Evolutionary conservation across 2,329 filamentous ascomycete species (phyloP), one percentile per base, ranked within the genome.

Genomic region (Penicillium verrucosum): DNA sequence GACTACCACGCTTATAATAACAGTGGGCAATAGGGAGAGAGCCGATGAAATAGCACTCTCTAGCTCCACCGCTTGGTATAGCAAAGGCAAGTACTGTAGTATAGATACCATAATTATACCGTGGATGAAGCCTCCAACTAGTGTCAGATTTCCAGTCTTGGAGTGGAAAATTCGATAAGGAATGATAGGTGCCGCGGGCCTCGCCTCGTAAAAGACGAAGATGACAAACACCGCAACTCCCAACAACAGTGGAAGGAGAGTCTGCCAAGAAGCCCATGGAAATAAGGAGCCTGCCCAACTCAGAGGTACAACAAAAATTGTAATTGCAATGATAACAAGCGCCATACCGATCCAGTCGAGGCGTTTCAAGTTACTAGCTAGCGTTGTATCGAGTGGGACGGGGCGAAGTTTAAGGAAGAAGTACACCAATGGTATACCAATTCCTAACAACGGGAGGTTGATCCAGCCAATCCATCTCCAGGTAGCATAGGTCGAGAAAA

Each of bases 11-110:
- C 54, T 57, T 6, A n/a, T 42, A 14, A 47, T 52, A 6, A 32
- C 10, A 5, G 40, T 52, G 0, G 84, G 84, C 34, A 87, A 80
- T 42, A 81, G 68, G 27, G 80, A 81, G 1, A 86, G 76, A 18
- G 82, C 82, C 5, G 42, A 44, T 18, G 7, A 18, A 7, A 44
- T 44, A 12, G 42, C 23, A 8, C 5, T 44, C n/a, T 44, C 9
- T 16, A 44, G 16, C 16, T 44, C 23, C 7, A 44, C 42, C 4
- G 42, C 9, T 44, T 44, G 42, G 25, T 44, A 44, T 5, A 44
- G 42, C 5, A 44, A 44, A 10, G 42, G 42, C 2, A 44, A 12
- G 10, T 44, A 44, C n/a, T 44, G 42, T 12, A 44, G 27, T 1
- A 29, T 9, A 10, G 42, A 29, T 10, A 44, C 25, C n/a, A 44